These are phyloP conservation scores for Berberis thunbergii DNA, from an alignment of 164 flowering plant species.

Conservation along the genomic window DNA sequence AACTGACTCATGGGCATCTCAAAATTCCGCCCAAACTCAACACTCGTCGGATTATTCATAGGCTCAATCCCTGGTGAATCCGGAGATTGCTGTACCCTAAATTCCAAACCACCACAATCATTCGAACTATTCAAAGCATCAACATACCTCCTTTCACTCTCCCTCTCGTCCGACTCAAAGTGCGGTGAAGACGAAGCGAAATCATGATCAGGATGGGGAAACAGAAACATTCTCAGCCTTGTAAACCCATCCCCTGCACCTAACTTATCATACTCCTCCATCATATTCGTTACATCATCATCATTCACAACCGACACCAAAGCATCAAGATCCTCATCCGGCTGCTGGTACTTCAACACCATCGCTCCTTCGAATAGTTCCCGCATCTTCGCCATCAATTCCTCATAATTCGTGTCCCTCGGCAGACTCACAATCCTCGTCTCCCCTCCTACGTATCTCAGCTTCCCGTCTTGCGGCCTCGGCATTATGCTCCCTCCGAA, in stretches of 20 bases:
- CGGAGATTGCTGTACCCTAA: conserved; percentile 34
- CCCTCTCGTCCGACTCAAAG: conserved; percentile 70
- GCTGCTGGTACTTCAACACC: conserved; percentile 88
- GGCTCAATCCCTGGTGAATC: conserved; percentile 52
- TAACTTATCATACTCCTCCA: conserved; percentile 98
- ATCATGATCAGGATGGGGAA: conserved; percentile 62
- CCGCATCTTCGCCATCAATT: conserved; percentile 70
- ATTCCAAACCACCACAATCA: conserved; percentile 35
- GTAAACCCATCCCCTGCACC: conserved; percentile 73
- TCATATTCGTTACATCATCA: conserved; percentile 93
- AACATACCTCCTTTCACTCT: conserved; percentile 82
- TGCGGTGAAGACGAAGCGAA: conserved; percentile 2
- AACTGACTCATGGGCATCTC: conserved; percentile 42
- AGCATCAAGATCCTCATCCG: conserved; percentile 98
- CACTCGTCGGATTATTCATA: conserved; percentile 33
- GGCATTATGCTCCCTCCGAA: conserved; percentile 88
- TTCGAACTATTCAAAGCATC: conserved; percentile 86
- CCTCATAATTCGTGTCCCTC: conserved; percentile 53
- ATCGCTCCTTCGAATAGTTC: conserved; percentile 70
- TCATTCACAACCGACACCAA: conserved; percentile 94
- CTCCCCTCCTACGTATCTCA: conserved; percentile 95
- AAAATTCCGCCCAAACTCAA: conserved; percentile 44
- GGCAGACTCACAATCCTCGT: conserved; percentile 82
- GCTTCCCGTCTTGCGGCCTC: conserved; percentile 89
- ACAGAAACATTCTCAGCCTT: conserved; percentile 73